Evolutionary conservation across 139 green algal genomes (phyloP).

Genomic region (Chlamydomonas incerta): DNA sequence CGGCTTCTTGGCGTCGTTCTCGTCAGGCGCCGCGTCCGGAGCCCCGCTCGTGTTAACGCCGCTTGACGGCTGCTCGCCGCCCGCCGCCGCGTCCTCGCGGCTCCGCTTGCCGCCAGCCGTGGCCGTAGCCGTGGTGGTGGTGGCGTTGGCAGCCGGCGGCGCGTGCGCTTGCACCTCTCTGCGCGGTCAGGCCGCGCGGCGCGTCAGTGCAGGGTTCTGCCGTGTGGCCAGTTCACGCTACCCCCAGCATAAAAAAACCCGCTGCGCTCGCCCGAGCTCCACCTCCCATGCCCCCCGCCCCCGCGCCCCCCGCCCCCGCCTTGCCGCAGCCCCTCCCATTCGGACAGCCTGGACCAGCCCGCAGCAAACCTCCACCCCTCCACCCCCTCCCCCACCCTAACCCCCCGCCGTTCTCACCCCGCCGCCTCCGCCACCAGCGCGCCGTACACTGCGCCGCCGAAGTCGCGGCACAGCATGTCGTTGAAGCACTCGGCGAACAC

Average conservation of each 20-base stretch:
- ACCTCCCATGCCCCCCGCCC: too few relatives aligned
- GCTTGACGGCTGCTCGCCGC: neutral
- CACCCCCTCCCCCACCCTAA: too few relatives aligned
- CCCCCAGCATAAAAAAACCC: too few relatives aligned
- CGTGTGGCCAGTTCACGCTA: too few relatives aligned
- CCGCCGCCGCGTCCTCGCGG: neutral
- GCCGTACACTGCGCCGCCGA: slow-evolving; percentile 46
- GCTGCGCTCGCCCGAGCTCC: too few relatives aligned
- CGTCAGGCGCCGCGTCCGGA: neutral
- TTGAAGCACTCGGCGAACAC: slow-evolving; percentile 81
- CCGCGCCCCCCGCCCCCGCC: too few relatives aligned
- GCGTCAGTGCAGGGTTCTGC: too few relatives aligned
- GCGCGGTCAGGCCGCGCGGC: neutral
- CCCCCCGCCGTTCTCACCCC: too few relatives aligned
- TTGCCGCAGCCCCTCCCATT: too few relatives aligned
- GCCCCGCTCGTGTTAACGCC: too few relatives aligned
- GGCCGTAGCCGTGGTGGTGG: neutral
- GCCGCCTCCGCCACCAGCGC: slow-evolving; percentile 39
- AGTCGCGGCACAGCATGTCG: slow-evolving; percentile 73
- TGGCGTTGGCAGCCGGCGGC: neutral
- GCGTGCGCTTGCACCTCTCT: neutral
- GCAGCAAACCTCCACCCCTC: too few relatives aligned
- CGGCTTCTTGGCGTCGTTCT: slow-evolving; percentile 32
- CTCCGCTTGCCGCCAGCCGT: slow-evolving; percentile 20
- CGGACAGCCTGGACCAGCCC: too few relatives aligned